Base-by-base conservation (phyloP, 805 yeast genomes). In the Sugiyamaella mastotermitis region DNA sequence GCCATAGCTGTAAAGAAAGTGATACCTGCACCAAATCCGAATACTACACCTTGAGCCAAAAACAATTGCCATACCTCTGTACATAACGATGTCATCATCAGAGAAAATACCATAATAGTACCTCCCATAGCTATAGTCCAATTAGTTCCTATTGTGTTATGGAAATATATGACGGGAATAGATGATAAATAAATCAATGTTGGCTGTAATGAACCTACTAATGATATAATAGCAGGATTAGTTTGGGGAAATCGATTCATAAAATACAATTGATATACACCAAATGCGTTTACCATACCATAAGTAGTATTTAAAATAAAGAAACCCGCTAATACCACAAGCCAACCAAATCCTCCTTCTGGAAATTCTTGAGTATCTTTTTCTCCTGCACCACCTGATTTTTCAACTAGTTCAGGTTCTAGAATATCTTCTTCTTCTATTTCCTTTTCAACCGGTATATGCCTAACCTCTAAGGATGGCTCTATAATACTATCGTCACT, bases 231-330 rank as follows among this genome's bases (percentile, higher is more conserved):
- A 38, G 65, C 65, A 13, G 74, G 61, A 22, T 62, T 51, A 2
- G 71, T 71, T 10, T 65, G 63, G 1, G 67, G 63, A 40, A 71
- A 75, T 19, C 45, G 46, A 10, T 57, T 34, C 16, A 64, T 59
- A 47, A 76, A 78, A 51, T 69, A 73, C 25, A 68, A 61, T 38
- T 76, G 71, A 50, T 73, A 78, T 3, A 75, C 74, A 19, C 82
- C 83, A 55, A 62, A 78, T 2, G 74, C 63, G 28, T 77, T 72
- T 40, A 72, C 72, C 58, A 76, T 64, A 13, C 84, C 84, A 69
- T 73, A 77, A 0, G 79, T 70, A 41, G 71, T 54, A 48, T 69
- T 50, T n/a, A n/a, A n/a, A 53, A 65, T 50, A 13, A 70, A 58
- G 59, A 72, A 67, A 0, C 66, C 64, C 14, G 72, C 74, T 2